Percentiles rank a stretch among this genome's conserved stretches.
phyloP scores from a whole-genome alignment of 352 stramenopile species.

The Pythium biforme region DNA sequence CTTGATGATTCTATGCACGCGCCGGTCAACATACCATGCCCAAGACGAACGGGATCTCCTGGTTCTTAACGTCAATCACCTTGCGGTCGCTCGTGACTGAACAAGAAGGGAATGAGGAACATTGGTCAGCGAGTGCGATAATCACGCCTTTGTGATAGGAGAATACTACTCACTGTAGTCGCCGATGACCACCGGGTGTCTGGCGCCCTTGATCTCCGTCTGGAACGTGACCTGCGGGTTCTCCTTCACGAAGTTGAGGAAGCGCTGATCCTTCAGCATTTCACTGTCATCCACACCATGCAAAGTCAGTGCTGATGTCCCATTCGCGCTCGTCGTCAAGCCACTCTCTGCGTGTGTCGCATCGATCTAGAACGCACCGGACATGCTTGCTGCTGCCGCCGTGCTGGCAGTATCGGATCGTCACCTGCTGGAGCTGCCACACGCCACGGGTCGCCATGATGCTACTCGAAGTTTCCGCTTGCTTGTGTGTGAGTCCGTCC shows the following conservation, averaged over 20 bases:
- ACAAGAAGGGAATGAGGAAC: neutral
- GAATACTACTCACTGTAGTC: conserved; percentile 63
- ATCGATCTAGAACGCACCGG: conserved; percentile 29
- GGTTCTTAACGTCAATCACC: conserved; percentile 88
- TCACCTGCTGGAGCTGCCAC: conserved; percentile 48
- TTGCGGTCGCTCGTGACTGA: conserved; percentile 80
- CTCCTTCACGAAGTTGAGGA: conserved; percentile 83
- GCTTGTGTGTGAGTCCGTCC: conserved; percentile 10
- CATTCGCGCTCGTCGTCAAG: too few relatives aligned
- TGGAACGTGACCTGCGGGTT: conserved; percentile 85
- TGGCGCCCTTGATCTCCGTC: conserved; percentile 82
- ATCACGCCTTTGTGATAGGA: neutral
- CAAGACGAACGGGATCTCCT: conserved; percentile 81
- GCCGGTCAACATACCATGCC: conserved; percentile 49
- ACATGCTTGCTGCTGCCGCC: conserved; percentile 70
- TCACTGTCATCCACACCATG: conserved; percentile 39
- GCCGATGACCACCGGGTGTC: conserved; percentile 78
- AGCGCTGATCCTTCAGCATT: conserved; percentile 72
- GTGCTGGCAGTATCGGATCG: conserved; percentile 53
- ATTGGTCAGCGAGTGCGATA: neutral
- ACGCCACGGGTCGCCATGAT: conserved; percentile 47
- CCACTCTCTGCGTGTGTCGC: neutral
- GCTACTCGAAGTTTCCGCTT: neutral
- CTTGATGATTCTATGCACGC: neutral
- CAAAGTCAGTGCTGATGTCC: neutral